phyloP scores from a whole-genome alignment of 2,329 filamentous ascomycete genomes.

The Aspergillus fumigatiaffinis region DNA sequence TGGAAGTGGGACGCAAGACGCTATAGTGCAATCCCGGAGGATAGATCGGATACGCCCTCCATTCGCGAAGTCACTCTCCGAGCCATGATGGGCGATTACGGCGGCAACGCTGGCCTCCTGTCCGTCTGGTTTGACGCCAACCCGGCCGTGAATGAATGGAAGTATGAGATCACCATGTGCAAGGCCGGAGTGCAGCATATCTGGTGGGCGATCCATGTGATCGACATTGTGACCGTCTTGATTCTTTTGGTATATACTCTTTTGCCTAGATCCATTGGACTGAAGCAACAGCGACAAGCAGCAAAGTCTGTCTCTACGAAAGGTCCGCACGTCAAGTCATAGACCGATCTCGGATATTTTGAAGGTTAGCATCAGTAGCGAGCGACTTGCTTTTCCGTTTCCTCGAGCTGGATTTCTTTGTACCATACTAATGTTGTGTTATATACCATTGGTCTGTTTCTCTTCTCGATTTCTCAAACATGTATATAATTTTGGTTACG shows the following conservation, averaged over 20 bases:
- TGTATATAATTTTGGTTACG: background rate
- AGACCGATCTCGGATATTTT: background rate
- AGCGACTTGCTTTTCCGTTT: background rate
- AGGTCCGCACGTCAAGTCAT: background rate
- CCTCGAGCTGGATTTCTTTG: background rate
- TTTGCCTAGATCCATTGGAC: background rate
- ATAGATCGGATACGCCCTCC: conserved; percentile 26
- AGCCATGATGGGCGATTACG: conserved; percentile 97
- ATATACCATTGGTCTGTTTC: background rate
- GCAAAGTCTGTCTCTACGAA: background rate
- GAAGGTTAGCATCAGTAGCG: background rate
- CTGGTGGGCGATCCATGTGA: conserved; percentile 86
- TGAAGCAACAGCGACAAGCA: background rate
- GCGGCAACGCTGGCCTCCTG: conserved; percentile 84
- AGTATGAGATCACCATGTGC: conserved; percentile 75
- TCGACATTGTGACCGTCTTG: conserved; percentile 55
- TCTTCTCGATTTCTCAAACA: background rate
- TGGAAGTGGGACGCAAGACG: conserved; percentile 37
- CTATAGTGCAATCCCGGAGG: conserved; percentile 14
- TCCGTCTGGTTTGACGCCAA: conserved; percentile 82
- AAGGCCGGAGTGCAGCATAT: conserved; percentile 79
- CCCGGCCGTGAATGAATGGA: conserved; percentile 63
- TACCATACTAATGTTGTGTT: background rate
- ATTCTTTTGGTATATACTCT: conserved; percentile 22
- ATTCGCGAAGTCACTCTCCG: conserved; percentile 87